Evolutionary conservation across 257 asterid genomes (phyloP), one percentile per base, ranked within the genome.

Genomic region (Linaria vulgaris): DNA sequence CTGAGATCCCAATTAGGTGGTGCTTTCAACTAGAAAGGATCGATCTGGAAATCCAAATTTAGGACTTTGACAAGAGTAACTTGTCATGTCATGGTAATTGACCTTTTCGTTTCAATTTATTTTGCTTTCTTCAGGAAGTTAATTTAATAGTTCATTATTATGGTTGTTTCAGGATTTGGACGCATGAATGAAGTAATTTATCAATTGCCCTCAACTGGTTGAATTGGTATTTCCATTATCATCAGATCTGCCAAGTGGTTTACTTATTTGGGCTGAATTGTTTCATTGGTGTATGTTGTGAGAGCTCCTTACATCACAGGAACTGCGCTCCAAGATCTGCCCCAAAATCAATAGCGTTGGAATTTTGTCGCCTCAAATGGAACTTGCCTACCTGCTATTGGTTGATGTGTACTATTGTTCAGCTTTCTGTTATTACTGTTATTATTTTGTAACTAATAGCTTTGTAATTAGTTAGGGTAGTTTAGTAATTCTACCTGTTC

Each of bases 51-150:
- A 48, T 43, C 20, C 56, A 66, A 20, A 46, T 46, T 24, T 58
- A 68, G 46, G 57, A 38, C 46, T 30, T 24, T 19, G 50, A 45
- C 44, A 46, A 23, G 65, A 67, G 61, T 45, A 64, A 64, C 66
- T 56, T 56, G 52, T 9, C 39, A 25, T 51, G 47, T 46, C 76
- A 69, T 43, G 80, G 76, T 66, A 61, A 13, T 41, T 66, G 37
- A 57, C 39, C 19, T 25, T 48, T 39, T 34, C 63, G 27, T 66
- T 66, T 67, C 69, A 23, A 49, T 55, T 54, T 1, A 11, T 22
- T 1, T 74, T 38, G 63, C 25, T 38, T 73, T 72, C 7, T 52
- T 44, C 67, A 25, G 57, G 66, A 39, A 20, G 23, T 5, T 14
- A 24, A n/a, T 23, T 21, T 31, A 60, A 60, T 58, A 17, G 47